Evolutionary conservation across 169 alveolate genomes (phyloP), one percentile per base, ranked within the genome.

Genomic region (Eimeria sp.): DNA sequence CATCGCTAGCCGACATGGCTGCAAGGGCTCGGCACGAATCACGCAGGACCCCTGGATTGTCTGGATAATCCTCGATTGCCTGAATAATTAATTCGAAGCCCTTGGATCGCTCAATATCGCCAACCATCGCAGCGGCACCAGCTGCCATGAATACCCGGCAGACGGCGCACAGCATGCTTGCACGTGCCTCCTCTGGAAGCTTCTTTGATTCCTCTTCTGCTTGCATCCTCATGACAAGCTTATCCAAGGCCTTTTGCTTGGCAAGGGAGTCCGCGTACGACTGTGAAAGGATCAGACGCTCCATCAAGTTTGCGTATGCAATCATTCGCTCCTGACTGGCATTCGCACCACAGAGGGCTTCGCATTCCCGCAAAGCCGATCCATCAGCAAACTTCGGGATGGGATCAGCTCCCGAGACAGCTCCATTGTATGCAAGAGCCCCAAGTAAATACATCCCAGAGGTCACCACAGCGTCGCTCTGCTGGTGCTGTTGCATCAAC

Each of bases 401-500:
- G 6, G 94, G 89, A 10, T 61, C 96, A 3, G 90, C 90, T 5
- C 94, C 94, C 0, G 96, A 89, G 27, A 80, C 94, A 67, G 94
- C 92, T 58, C 90, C 94, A 51, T 63, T 83, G 89, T 80, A 80
- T 7, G 94, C 96, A 58, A 83, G 89, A 16, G 96, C 96, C 43
- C 96, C 96, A n/a, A 93, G 65, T 22, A 93, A 63, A 20, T 93
- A 88, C 94, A 93, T 80, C 40, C 96, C 96, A 18, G 96, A 88
- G 4, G 93, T 80, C 51, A 93, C 96, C 22, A 93, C 96, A 34
- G 80, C 94, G 67, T 93, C 96, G 92, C 84, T 93, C 70, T 84
- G 51, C 65, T 93, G 93, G 80, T 93, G 96, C 96, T 93, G 96
- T 40, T 93, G 96, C 96, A 93, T 93, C 83, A 93, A 80, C 78